Percentiles rank a stretch among this genome's conserved stretches.
Evolutionary conservation across 768 basidiomycete genomes (phyloP).

Genomic region (Rhodosporidiobolus odoratus): DNA sequence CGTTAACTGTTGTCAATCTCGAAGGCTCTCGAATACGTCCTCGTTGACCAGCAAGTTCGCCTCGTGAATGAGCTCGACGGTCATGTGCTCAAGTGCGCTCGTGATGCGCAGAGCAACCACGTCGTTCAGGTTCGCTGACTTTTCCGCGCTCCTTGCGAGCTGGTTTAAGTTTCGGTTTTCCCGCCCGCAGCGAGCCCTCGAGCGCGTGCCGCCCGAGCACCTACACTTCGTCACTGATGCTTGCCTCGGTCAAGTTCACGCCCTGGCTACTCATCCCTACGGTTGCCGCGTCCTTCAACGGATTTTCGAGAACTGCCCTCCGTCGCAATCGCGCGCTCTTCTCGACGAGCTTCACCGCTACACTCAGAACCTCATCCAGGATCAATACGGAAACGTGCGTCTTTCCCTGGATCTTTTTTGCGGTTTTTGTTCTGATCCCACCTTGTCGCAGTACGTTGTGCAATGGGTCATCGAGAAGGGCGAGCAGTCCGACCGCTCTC

Average conservation of each 20-base stretch:
- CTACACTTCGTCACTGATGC: constrained; percentile 63
- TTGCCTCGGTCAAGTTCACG: constrained; percentile 72
- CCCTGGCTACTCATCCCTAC: constrained; percentile 79
- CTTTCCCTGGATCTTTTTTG: neutral
- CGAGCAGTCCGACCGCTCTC: constrained; percentile 59
- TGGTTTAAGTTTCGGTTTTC: neutral
- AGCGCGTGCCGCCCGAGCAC: constrained; percentile 69
- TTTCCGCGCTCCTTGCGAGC: neutral
- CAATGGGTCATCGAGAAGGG: constrained; percentile 88
- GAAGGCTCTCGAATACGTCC: constrained; percentile 76
- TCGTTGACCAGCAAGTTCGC: constrained; percentile 67
- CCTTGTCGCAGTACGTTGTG: constrained; percentile 63
- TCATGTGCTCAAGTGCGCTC: constrained; percentile 75
- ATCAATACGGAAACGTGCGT: constrained; percentile 71
- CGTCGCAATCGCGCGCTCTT: constrained; percentile 61
- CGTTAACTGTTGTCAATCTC: constrained; percentile 15
- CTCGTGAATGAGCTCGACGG: constrained; percentile 75
- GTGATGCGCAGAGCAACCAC: constrained; percentile 90
- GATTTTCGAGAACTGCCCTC: constrained; percentile 77
- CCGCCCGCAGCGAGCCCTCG: constrained; percentile 69
- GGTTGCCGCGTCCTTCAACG: constrained; percentile 93
- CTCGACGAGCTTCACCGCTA: constrained; percentile 76
- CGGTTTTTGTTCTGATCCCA: neutral
- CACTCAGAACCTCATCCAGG: constrained; percentile 69
- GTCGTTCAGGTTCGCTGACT: constrained; percentile 53